These are phyloP conservation scores for Apophysomyces elegans DNA, from an alignment of 371 early-diverging fungal species.

Conservation along the genomic window DNA sequence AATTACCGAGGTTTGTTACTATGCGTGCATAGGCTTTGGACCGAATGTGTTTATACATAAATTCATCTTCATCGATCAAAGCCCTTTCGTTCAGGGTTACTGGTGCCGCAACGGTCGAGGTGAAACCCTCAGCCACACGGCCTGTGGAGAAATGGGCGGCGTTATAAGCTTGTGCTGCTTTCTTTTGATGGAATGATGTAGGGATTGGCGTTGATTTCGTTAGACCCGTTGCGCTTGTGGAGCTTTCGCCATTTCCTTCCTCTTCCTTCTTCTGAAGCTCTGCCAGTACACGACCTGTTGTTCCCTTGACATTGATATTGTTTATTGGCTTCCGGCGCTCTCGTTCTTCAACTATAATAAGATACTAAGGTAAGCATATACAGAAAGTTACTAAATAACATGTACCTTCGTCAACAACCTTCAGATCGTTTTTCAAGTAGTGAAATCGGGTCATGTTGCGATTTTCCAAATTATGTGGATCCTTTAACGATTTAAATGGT, in stretches of 20 bases:
- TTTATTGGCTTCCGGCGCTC: conserved; percentile 55
- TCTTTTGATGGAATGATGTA: conserved; percentile 52
- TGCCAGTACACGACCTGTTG: conserved; percentile 63
- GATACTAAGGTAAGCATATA: not conserved
- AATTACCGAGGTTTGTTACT: conserved; percentile 82
- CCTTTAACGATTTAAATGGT: conserved; percentile 48
- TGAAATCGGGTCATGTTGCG: conserved; percentile 77
- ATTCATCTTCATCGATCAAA: conserved; percentile 78
- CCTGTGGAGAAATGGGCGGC: conserved; percentile 87
- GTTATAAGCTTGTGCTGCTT: conserved; percentile 63
- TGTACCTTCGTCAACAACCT: conserved; percentile 54
- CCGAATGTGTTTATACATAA: conserved; percentile 83
- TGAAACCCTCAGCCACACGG: conserved; percentile 81
- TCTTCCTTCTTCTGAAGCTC: conserved; percentile 51
- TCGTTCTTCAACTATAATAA: conserved; percentile 42
- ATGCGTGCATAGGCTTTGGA: conserved; percentile 78
- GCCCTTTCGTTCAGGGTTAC: conserved; percentile 75
- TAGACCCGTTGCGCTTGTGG: conserved; percentile 22
- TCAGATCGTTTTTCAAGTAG: conserved; percentile 71
- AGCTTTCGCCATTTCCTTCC: conserved; percentile 27
- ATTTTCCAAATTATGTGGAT: conserved; percentile 82
- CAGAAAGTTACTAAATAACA: not conserved
- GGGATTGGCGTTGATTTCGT: conserved; percentile 20
- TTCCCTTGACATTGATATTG: conserved; percentile 73
- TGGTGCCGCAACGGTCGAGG: conserved; percentile 82